Evolutionary conservation across 805 yeast genomes (phyloP).

Genomic region (Nakazawaea ishiwadae): DNA sequence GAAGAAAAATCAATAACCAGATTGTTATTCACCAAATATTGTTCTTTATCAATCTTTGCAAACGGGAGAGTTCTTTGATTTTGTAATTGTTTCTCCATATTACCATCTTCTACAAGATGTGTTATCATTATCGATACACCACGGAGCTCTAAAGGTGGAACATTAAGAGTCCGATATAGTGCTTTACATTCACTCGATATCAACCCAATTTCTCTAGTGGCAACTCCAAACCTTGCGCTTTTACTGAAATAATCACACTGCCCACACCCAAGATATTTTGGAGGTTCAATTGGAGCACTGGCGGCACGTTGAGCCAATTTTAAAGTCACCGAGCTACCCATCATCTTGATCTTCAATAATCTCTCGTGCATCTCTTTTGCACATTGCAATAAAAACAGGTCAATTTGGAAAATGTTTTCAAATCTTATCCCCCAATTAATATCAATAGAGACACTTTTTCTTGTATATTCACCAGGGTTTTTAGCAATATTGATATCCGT

Average conservation of each 20-base stretch:
- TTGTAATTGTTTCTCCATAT: slow-evolving; percentile 16
- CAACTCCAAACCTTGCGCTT: slow-evolving; percentile 52
- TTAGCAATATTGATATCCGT: slow-evolving; percentile 50
- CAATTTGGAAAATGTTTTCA: slow-evolving; percentile 54
- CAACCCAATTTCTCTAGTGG: slow-evolving; percentile 57
- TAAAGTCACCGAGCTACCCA: slow-evolving; percentile 57
- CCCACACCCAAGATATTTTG: slow-evolving; percentile 85
- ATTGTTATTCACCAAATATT: not conserved
- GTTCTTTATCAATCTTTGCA: slow-evolving; percentile 16
- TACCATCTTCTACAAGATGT: slow-evolving; percentile 40
- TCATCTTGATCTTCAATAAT: slow-evolving; percentile 38
- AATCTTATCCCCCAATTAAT: slow-evolving; percentile 90
- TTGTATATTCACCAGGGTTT: slow-evolving; percentile 44
- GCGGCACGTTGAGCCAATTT: slow-evolving; percentile 61
- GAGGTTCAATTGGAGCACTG: slow-evolving; percentile 69
- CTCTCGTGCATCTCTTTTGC: slow-evolving; percentile 56
- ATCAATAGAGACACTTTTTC: slow-evolving; percentile 83
- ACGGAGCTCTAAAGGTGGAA: slow-evolving; percentile 65
- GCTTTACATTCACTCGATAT: slow-evolving; percentile 55
- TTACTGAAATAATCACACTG: slow-evolving; percentile 60
- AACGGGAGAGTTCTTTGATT: slow-evolving; percentile 32
- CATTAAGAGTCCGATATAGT: slow-evolving; percentile 48
- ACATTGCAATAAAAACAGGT: slow-evolving; percentile 52
- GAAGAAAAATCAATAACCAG: slow-evolving; percentile 4
- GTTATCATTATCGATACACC: slow-evolving; percentile 74